phyloP scores from a whole-genome alignment of 495 filamentous ascomycete genomes.

The Apiosordaria backusii region DNA sequence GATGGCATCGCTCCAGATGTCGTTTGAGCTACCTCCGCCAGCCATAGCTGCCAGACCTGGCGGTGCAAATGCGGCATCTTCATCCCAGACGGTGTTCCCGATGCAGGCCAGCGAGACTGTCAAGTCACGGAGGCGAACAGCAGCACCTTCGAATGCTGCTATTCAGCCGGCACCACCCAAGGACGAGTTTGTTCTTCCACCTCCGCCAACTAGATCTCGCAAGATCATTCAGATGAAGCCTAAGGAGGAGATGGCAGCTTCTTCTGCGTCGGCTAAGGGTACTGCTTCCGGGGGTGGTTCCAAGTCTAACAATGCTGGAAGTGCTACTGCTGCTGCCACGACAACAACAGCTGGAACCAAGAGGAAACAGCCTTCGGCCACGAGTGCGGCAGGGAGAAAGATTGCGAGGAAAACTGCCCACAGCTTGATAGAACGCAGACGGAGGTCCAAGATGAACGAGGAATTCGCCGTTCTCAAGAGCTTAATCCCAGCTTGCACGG shows the following conservation, averaged over 20 bases:
- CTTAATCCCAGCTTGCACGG: constrained; percentile 90
- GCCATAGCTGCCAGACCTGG: constrained; percentile 62
- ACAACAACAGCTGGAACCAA: constrained; percentile 48
- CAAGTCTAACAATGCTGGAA: background rate
- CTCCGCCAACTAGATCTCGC: constrained; percentile 84
- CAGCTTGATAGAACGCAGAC: constrained; percentile 84
- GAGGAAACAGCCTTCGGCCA: constrained; percentile 66
- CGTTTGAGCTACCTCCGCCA: constrained; percentile 81
- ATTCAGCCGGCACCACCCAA: constrained; percentile 46
- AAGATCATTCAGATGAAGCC: constrained; percentile 99
- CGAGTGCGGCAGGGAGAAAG: constrained; percentile 80
- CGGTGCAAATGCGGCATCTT: constrained; percentile 13
- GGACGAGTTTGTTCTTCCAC: constrained; percentile 73
- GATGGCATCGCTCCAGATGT: constrained; percentile 41
- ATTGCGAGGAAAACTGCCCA: constrained; percentile 96
- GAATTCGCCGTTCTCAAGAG: constrained; percentile 91
- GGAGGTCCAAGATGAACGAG: constrained; percentile 98
- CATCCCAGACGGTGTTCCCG: constrained; percentile 38
- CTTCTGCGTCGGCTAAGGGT: constrained; percentile 17
- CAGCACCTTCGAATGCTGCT: constrained; percentile 29
- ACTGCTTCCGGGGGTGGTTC: background rate
- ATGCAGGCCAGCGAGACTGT: constrained; percentile 52
- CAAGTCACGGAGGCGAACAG: constrained; percentile 56
- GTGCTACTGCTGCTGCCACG: constrained; percentile 21
- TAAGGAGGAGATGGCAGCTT: constrained; percentile 39